Conservation (phyloP, 2,329 filamentous ascomycete genomes). For the Penicillium vulpinum region DNA sequence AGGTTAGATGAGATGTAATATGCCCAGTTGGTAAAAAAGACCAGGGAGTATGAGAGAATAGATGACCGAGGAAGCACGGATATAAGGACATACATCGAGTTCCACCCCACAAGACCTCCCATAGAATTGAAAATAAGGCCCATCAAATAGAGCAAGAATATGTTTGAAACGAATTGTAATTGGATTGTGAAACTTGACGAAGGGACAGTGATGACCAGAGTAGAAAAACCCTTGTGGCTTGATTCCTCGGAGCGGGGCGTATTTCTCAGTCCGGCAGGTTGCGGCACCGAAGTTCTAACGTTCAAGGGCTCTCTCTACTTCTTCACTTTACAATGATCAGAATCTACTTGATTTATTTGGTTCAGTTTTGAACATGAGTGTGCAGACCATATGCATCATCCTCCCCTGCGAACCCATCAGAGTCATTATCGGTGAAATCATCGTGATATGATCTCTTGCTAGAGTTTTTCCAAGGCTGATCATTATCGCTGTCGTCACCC, state of each 20-base stretch:
- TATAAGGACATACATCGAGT: slow-evolving; percentile 14
- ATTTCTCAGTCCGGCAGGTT: slow-evolving; percentile 36
- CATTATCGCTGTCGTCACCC: slow-evolving; percentile 48
- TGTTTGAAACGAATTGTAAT: slow-evolving; percentile 4
- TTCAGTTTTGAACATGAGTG: slow-evolving; percentile 29
- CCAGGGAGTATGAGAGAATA: slow-evolving; percentile 1
- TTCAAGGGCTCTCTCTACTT: slow-evolving; percentile 1
- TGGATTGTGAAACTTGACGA: slow-evolving; percentile 11
- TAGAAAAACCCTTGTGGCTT: slow-evolving; percentile 15
- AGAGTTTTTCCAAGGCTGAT: slow-evolving; percentile 25
- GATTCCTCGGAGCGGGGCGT: slow-evolving; percentile 30
- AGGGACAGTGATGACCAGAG: slow-evolving; percentile 12
- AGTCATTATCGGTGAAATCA: slow-evolving; percentile 56
- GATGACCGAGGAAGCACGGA: slow-evolving; percentile 3
- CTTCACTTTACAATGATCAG: slow-evolving; percentile 1
- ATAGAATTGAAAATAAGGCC: neutral
- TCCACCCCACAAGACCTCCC: slow-evolving; percentile 5
- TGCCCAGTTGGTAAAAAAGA: neutral
- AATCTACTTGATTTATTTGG: slow-evolving; percentile 7
- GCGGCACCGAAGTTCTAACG: slow-evolving; percentile 11
- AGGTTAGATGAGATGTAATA: slow-evolving; percentile 1
- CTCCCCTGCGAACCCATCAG: slow-evolving; percentile 47
- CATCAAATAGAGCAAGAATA: neutral
- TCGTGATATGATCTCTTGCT: slow-evolving; percentile 51
- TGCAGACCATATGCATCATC: slow-evolving; percentile 46